phyloP scores from a whole-genome alignment of 1,284 basidiomycete species.

The Austroboletus novae-zelandiae region DNA sequence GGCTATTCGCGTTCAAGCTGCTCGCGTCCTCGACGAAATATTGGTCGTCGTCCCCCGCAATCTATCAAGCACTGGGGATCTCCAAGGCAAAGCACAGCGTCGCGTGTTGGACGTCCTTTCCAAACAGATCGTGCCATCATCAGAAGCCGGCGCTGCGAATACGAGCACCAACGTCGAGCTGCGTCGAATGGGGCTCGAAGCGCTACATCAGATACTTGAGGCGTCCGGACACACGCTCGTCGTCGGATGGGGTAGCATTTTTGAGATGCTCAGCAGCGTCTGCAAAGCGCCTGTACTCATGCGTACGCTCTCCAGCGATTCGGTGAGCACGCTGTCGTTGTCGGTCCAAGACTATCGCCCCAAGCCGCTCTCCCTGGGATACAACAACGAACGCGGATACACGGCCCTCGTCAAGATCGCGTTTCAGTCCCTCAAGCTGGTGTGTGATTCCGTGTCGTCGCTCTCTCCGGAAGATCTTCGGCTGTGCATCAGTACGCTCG shows the following conservation, averaged over 20 bases:
- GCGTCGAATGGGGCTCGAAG: constrained; percentile 83
- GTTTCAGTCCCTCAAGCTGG: constrained; percentile 90
- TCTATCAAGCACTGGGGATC: constrained; percentile 55
- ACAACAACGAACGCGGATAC: constrained; percentile 61
- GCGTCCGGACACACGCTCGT: constrained; percentile 88
- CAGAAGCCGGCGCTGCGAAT: constrained; percentile 38
- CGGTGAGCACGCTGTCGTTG: constrained; percentile 39
- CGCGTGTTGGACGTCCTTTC: constrained; percentile 82
- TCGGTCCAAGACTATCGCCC: constrained; percentile 33
- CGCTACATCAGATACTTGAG: constrained; percentile 86
- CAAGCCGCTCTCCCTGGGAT: constrained; percentile 51
- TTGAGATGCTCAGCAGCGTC: constrained; percentile 84
- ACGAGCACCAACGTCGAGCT: constrained; percentile 70
- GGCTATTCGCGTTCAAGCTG: constrained; percentile 85
- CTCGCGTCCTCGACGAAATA: constrained; percentile 81
- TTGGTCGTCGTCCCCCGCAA: constrained; percentile 71
- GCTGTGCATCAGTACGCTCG: constrained; percentile 86
- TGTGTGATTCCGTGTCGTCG: constrained; percentile 88
- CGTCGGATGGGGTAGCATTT: constrained; percentile 91
- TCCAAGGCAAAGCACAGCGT: constrained; percentile 72
- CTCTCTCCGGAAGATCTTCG: constrained; percentile 80
- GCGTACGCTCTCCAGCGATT: constrained; percentile 44
- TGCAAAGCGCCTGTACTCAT: constrained; percentile 53
- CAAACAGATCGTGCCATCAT: constrained; percentile 67
- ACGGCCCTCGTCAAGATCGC: constrained; percentile 79